phyloP scores from a whole-genome alignment of 495 filamentous ascomycete genomes.

The Stereocaulon alpinum region DNA sequence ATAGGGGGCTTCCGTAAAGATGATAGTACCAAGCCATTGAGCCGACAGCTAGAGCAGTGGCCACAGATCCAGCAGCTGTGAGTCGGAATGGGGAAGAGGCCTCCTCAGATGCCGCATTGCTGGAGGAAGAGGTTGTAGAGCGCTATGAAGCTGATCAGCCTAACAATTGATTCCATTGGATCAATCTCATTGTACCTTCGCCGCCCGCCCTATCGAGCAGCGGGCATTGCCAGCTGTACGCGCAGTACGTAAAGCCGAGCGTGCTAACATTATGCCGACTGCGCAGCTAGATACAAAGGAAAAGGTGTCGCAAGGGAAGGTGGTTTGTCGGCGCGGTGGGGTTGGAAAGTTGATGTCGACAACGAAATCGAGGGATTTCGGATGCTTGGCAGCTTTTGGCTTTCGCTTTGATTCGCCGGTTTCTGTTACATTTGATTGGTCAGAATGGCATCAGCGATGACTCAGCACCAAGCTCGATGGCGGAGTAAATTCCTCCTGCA shows the following conservation, averaged over 20 bases:
- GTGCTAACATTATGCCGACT: constrained; percentile 64
- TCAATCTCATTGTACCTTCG: constrained; percentile 36
- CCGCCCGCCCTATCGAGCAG: constrained; percentile 39
- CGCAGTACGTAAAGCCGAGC: constrained; percentile 70
- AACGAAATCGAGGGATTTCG: constrained; percentile 2
- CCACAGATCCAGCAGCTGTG: constrained; percentile 71
- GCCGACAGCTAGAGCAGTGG: constrained; percentile 75
- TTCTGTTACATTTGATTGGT: constrained; percentile 7
- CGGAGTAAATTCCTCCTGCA: background rate
- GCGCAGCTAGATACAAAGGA: constrained; percentile 11
- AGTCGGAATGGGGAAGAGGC: constrained; percentile 45
- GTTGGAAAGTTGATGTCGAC: constrained; percentile 7
- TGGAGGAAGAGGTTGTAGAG: constrained; percentile 29
- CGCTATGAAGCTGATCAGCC: constrained; percentile 8
- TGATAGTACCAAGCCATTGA: constrained; percentile 93
- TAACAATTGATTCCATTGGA: constrained; percentile 26
- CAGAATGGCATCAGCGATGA: background rate
- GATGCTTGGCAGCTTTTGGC: background rate
- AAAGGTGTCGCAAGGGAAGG: background rate
- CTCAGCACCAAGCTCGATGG: background rate
- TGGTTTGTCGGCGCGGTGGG: background rate
- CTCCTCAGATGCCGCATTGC: constrained; percentile 39
- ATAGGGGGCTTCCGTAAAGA: constrained; percentile 69
- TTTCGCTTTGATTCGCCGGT: background rate
- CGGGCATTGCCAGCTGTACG: constrained; percentile 62